These are phyloP conservation scores for Amylocystis lapponica DNA, from an alignment of 768 basidiomycete species.

Conservation along the genomic window DNA sequence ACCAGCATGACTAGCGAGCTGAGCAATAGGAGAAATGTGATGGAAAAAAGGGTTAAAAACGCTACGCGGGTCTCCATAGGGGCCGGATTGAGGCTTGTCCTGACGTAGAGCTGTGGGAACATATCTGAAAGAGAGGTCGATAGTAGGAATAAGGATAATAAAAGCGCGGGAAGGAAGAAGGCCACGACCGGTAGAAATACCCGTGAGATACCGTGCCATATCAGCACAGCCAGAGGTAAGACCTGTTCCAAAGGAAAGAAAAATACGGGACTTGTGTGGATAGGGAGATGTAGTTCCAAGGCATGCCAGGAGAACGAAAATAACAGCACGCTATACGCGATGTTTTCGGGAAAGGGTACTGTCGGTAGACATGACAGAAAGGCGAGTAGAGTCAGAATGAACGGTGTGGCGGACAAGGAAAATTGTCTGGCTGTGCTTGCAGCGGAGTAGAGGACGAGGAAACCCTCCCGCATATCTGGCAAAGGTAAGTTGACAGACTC, in stretches of 20 bases:
- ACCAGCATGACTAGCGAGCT: conserved; percentile 29
- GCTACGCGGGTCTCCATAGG: conserved; percentile 45
- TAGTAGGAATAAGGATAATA: conserved; percentile 38
- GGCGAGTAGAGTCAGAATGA: conserved; percentile 33
- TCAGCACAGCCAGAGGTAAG: conserved; percentile 42
- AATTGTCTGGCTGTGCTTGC: conserved; percentile 30
- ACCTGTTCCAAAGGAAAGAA: conserved; percentile 32
- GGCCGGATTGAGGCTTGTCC: conserved; percentile 9
- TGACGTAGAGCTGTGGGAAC: conserved; percentile 11
- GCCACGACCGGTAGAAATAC: conserved; percentile 34
- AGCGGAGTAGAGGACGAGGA: conserved; percentile 35
- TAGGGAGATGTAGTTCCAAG: conserved; percentile 41
- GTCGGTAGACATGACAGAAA: conserved; percentile 38
- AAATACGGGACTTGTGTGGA: conserved; percentile 38
- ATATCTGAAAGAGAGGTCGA: conserved; percentile 43
- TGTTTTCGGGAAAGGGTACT: conserved; percentile 35
- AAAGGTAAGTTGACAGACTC: conserved; percentile 5
- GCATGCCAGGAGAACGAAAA: conserved; percentile 36
- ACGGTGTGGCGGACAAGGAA: conserved; percentile 29
- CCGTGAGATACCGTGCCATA: conserved; percentile 32
- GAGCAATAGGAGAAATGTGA: conserved; percentile 31
- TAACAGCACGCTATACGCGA: conserved; percentile 37
- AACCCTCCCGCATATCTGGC: conserved; percentile 29
- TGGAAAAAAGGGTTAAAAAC: conserved; percentile 33
- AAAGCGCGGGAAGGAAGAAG: conserved; percentile 45